Base-by-base conservation (phyloP, 2,329 filamentous ascomycete genomes). In the Trichoderma sp. region DNA sequence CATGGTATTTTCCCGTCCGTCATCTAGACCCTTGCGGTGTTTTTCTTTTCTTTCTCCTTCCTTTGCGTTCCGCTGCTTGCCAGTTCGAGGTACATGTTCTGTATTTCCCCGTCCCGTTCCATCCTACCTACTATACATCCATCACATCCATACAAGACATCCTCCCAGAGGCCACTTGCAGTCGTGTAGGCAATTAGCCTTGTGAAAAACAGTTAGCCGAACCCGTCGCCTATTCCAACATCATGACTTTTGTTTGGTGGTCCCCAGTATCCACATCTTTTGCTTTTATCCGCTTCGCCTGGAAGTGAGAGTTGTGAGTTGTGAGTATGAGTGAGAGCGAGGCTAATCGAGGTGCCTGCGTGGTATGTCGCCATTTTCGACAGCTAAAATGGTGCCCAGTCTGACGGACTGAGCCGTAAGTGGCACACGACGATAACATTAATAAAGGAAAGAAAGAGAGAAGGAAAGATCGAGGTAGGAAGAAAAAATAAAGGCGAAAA, bases 331-430 rank as follows among this genome's bases (percentile, higher is more conserved):
- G 10, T 39, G 34, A 10, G 17, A 28, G 34, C 44, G 21, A 43
- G n/a, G 15, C 26, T 24, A 17, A 41, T 44, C 57, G 12, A 41
- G 30, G 24, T 24, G 28, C 15, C 5, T 2, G 48, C 6, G 21
- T 24, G 21, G 21, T 24, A 24, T 19, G 9, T 1, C 30, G 17
- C 14, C 51, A 52, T 52, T 3, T 14, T 39, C 3, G 12, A 39
- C 48, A 19, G 48, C 58, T 54, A 62, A 62, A 61, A 30, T 61
- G 14, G 39, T 52, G 48, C 30, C 7, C 30, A 17, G 48, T 21
- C n/a, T 21, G 39, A 61, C 12, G 10, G 30, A 34, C 10, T 34
- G 9, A 12, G 10, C 58, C 48, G 34, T 52, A 44, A 61, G 17
- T 61, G 58, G 51, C 44, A 61, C 47, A 24, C 48, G 26, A 43